Conservation (phyloP, 2,329 filamentous ascomycete genomes). For the Colletotrichum truncatum region DNA sequence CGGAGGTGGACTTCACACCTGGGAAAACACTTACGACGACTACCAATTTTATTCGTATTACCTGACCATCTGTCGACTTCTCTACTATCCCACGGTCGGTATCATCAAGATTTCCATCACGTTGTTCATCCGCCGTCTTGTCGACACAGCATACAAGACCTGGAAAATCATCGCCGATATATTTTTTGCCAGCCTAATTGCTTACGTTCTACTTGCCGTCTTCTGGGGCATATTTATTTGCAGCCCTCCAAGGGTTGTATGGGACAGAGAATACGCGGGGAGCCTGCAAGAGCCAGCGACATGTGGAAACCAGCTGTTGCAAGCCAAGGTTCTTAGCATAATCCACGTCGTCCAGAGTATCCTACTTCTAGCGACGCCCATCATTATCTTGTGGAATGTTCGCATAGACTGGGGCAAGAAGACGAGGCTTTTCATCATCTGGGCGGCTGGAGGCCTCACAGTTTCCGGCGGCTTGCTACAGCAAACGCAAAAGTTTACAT, state of each 20-base stretch:
- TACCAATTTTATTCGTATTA: slow-evolving; percentile 27
- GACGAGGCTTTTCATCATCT: slow-evolving; percentile 38
- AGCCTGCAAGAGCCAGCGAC: background rate
- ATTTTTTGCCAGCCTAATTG: slow-evolving; percentile 38
- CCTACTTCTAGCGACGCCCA: slow-evolving; percentile 37
- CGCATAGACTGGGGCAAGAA: slow-evolving; percentile 38
- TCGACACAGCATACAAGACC: slow-evolving; percentile 17
- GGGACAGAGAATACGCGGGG: slow-evolving; percentile 22
- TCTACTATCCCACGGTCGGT: slow-evolving; percentile 28
- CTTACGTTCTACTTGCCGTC: slow-evolving; percentile 36
- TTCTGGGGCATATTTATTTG: slow-evolving; percentile 39
- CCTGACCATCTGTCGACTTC: slow-evolving; percentile 12
- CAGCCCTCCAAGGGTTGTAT: slow-evolving; percentile 31
- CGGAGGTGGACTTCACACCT: slow-evolving; percentile 22
- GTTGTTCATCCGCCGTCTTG: slow-evolving; percentile 25
- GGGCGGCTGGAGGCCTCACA: slow-evolving; percentile 38
- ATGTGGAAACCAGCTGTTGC: slow-evolving; percentile 23
- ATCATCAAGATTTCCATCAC: slow-evolving; percentile 31
- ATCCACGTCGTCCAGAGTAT: slow-evolving; percentile 44
- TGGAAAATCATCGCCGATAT: slow-evolving; percentile 40
- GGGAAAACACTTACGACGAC: slow-evolving; percentile 27
- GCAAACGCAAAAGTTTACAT: slow-evolving; percentile 26
- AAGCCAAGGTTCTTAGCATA: slow-evolving; percentile 35
- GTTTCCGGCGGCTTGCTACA: slow-evolving; percentile 38
- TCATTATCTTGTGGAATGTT: slow-evolving; percentile 42